Evolutionary conservation across 305 asterid species (phyloP).

Genomic region (Fraxinus baroniana): DNA sequence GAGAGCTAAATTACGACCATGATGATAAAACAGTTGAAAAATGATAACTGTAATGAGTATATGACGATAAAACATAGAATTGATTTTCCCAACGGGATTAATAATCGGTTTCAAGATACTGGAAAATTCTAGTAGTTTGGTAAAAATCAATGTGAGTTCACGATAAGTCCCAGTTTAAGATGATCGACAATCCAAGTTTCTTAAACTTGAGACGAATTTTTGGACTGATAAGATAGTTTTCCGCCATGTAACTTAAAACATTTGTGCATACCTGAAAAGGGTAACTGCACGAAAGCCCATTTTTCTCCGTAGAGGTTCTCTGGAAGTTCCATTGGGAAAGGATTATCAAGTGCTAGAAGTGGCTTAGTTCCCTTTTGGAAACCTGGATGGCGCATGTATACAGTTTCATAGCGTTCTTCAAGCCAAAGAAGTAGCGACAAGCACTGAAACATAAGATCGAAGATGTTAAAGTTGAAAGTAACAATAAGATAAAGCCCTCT

Average conservation of each 20-base stretch:
- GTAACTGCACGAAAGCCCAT: conserved; percentile 98
- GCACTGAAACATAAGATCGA: conserved; percentile 50
- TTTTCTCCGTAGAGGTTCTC: conserved; percentile 88
- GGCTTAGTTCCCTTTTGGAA: conserved; percentile 85
- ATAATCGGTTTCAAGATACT: neutral
- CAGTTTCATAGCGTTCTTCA: conserved; percentile 87
- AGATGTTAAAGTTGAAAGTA: neutral
- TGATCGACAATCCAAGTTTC: neutral
- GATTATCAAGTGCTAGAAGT: conserved; percentile 77
- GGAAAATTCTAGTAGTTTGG: neutral
- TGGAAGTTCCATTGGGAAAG: conserved; percentile 93
- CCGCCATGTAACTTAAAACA: neutral
- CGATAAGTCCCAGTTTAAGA: neutral
- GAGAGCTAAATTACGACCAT: conserved; percentile 11
- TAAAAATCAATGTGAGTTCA: neutral
- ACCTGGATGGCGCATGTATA: conserved; percentile 87
- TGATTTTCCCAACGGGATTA: neutral
- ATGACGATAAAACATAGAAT: neutral
- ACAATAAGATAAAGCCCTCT: neutral
- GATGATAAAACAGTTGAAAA: neutral
- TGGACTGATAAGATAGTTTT: neutral
- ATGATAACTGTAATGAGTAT: neutral
- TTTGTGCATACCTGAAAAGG: conserved; percentile 61
- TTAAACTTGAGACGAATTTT: neutral
- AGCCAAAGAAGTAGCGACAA: conserved; percentile 87